Conservation (phyloP, 306 rosid genomes). For the Cercis canadensis region DNA sequence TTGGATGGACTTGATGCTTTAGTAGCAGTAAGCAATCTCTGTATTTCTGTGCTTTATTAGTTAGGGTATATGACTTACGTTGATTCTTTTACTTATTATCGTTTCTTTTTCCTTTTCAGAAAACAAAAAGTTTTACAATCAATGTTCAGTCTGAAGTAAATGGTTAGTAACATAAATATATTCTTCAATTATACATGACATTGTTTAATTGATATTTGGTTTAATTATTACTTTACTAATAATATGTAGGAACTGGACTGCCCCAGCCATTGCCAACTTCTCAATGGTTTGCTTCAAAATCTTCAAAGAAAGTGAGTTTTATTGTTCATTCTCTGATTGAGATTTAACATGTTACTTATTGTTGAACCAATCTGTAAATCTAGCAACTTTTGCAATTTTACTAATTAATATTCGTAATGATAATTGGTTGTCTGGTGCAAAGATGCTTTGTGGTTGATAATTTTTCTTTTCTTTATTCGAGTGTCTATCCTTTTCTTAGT, state of each 20-base stretch:
- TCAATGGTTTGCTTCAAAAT: slow-evolving; percentile 65
- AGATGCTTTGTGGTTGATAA: background rate
- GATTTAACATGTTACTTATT: background rate
- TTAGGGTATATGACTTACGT: slow-evolving; percentile 11
- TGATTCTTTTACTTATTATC: slow-evolving; percentile 26
- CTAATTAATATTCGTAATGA: background rate
- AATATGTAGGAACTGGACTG: slow-evolving; percentile 46
- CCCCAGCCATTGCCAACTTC: slow-evolving; percentile 51
- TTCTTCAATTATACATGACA: slow-evolving; percentile 1
- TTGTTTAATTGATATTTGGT: slow-evolving; percentile 24
- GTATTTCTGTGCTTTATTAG: slow-evolving; percentile 5
- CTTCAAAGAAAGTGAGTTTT: slow-evolving; percentile 65
- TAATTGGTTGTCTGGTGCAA: background rate
- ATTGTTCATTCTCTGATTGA: background rate
- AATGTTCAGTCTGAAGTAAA: slow-evolving; percentile 45
- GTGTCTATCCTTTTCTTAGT: background rate
- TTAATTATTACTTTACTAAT: slow-evolving; percentile 21
- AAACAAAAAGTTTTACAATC: slow-evolving; percentile 49
- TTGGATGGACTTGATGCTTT: slow-evolving; percentile 79
- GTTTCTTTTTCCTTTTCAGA: slow-evolving; percentile 42
- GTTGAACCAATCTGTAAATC: too few relatives aligned
- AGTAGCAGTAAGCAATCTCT: slow-evolving; percentile 54
- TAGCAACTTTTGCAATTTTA: too few relatives aligned
- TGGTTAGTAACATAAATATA: slow-evolving; percentile 52
- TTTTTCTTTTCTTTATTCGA: too few relatives aligned